Evolutionary conservation across 352 stramenopile species (phyloP).

Genomic region (Phytophthora pluvialis): DNA sequence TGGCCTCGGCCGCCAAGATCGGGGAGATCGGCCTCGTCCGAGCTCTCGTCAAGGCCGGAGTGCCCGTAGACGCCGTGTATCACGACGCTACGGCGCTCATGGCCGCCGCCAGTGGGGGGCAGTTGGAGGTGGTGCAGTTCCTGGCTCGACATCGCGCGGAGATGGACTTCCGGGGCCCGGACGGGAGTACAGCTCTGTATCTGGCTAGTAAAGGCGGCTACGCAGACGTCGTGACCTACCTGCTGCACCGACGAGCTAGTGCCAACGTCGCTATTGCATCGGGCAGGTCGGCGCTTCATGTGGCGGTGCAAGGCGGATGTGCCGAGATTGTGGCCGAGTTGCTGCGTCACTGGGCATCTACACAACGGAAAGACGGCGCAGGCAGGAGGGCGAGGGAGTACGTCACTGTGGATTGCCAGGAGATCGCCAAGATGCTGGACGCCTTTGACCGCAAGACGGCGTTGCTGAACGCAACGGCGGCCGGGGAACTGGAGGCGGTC

Average conservation of each 20-base stretch:
- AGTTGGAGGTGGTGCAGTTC: conserved; percentile 73
- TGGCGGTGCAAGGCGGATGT: conserved; percentile 27
- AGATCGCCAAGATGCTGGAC: conserved; percentile 27
- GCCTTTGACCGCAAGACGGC: conserved; percentile 25
- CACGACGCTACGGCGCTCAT: conserved; percentile 91
- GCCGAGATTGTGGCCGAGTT: conserved; percentile 23
- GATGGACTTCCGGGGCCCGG: conserved; percentile 24
- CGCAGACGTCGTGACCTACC: conserved; percentile 18
- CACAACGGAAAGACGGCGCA: conserved; percentile 20
- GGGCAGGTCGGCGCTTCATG: conserved; percentile 25
- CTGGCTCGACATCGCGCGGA: conserved; percentile 54
- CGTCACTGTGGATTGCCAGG: conserved; percentile 5
- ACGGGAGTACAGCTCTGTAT: conserved; percentile 31
- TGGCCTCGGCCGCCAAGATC: conserved; percentile 25
- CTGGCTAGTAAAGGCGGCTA: conserved; percentile 22
- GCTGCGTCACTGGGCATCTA: conserved; percentile 24
- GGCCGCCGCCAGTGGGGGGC: conserved; percentile 87
- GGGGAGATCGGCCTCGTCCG: conserved; percentile 26
- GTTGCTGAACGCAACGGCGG: conserved; percentile 18
- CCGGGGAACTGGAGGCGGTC: conserved; percentile 19
- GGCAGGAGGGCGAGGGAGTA: conserved; percentile 28
- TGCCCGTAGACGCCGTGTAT: conserved; percentile 27
- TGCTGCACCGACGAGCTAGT: conserved; percentile 21
- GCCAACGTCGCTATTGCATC: conserved; percentile 22
- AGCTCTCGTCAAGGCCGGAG: conserved; percentile 29